These are phyloP conservation scores for Lepiota brunneoincarnata DNA, from an alignment of 768 basidiomycete genomes.

Conservation along the genomic window DNA sequence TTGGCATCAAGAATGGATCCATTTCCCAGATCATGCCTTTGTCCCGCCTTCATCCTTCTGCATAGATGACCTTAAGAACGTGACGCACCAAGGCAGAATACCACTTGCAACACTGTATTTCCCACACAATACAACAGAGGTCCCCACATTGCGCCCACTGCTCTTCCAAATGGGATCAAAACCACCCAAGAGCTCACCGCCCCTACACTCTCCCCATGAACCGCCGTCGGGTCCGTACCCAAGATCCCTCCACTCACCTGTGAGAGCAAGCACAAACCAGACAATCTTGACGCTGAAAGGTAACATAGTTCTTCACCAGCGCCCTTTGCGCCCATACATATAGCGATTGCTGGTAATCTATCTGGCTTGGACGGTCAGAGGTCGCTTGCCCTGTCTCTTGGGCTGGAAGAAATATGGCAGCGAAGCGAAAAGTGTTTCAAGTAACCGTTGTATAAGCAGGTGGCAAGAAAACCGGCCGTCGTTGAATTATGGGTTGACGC, in stretches of 20 bases:
- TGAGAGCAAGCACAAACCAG: conserved; percentile 57
- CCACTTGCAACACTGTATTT: conserved; percentile 49
- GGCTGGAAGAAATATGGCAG: no score
- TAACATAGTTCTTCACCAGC: conserved; percentile 37
- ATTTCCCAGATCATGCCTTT: conserved; percentile 64
- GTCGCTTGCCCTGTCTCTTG: no score
- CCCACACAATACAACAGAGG: conserved; percentile 47
- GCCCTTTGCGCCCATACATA: no score
- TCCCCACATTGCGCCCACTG: conserved; percentile 44
- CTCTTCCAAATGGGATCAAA: conserved; percentile 41
- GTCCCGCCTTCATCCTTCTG: neutral
- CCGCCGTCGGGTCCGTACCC: neutral
- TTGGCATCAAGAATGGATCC: conserved; percentile 59
- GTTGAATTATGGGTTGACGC: no score
- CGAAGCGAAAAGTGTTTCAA: no score
- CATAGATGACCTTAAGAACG: neutral
- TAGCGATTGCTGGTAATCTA: no score
- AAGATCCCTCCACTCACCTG: conserved; percentile 35
- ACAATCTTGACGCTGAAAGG: conserved; percentile 51
- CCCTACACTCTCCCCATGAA: conserved; percentile 32
- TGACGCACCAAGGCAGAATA: conserved; percentile 58
- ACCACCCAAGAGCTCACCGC: conserved; percentile 48
- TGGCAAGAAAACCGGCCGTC: no score
- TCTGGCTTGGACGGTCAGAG: neutral
- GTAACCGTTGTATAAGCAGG: no score